Base-by-base conservation (phyloP, 306 rosid genomes). In the Alnus rubra region DNA sequence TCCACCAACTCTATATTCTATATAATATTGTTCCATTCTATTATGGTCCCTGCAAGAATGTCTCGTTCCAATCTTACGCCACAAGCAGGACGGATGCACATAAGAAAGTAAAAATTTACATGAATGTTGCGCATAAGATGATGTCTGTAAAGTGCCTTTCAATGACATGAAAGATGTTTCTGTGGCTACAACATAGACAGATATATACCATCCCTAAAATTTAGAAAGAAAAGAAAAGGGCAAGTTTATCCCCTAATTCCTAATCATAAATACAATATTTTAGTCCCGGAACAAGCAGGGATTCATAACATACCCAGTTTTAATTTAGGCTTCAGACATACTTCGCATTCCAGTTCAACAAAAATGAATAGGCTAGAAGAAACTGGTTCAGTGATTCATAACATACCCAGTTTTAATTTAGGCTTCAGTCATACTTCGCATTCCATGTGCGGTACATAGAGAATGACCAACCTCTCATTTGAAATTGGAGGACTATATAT, bases 31-130 rank as follows among this genome's bases (percentile, higher is more conserved):
- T 53, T 69, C 70, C 50, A 33, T 69, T 7, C 75, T 39, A 9
- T 52, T 37, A 53, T 68, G 50, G 76, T 49, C 45, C 69, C 71
- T 67, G 23, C 78, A 58, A 35, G 23, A 31, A 31, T 68, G 56
- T 73, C 74, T 55, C 45, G 14, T 59, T 73, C 49, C 72, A 47
- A 33, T 39, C 31, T 58, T 75, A 30, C 51, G 37, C 71, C 9
- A 56, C 50, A 76, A 73, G 44, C 4, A 73, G 76, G 47, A 80
- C 64, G 48, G 15, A 52, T 33, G 35, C 13, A 71, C 79, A 30
- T 67, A 53, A 68, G 14, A 30, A 5, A 62, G 4, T 1, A 30
- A 4, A 31, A 4, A 63, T 33, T 63, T 33, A 63, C 69, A 33
- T 12, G n/a, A 4, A 63, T 33, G n/a, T 11, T 63, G 44, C 31